Conservation (phyloP, 306 rosid genomes). For the Cucumis cinereus region DNA sequence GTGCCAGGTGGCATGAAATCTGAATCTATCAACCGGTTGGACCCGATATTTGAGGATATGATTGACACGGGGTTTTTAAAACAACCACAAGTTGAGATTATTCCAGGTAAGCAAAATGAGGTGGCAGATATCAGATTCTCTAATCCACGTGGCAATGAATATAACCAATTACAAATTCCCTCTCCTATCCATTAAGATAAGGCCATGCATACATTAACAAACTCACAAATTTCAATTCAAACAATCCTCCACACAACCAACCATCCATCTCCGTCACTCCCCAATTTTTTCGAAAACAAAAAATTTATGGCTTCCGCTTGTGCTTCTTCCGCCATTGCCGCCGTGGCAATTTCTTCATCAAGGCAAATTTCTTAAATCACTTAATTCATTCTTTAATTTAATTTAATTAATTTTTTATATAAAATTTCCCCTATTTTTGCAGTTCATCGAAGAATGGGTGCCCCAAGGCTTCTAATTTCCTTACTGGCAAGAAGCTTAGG, state of each 20-base stretch:
- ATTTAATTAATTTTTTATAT: no score
- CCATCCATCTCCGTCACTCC: background rate
- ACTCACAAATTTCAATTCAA: background rate
- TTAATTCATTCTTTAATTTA: background rate
- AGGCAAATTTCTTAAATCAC: conserved; percentile 21
- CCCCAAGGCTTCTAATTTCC: conserved; percentile 23
- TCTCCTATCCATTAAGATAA: conserved; percentile 51
- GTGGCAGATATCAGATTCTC: conserved; percentile 31
- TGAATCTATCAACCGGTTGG: background rate
- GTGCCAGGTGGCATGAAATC: background rate
- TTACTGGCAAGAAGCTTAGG: conserved; percentile 45
- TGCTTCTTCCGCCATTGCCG: conserved; percentile 45
- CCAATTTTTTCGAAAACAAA: background rate
- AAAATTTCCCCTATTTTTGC: background rate
- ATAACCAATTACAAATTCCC: conserved; percentile 22
- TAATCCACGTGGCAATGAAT: conserved; percentile 34
- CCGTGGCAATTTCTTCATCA: conserved; percentile 35
- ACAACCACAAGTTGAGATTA: conserved; percentile 29
- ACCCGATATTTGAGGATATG: background rate
- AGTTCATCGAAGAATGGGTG: conserved; percentile 45
- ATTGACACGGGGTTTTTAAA: background rate
- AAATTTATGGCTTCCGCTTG: conserved; percentile 33
- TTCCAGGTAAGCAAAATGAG: conserved; percentile 21
- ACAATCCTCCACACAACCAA: background rate
- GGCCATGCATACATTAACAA: conserved; percentile 19